A percentile compares a stretch with the other conserved stretches of the same genome.
These are phyloP conservation scores for Pontederia paniculata DNA, from an alignment of 176 grass and related monocot genomes.

Conservation along the genomic window DNA sequence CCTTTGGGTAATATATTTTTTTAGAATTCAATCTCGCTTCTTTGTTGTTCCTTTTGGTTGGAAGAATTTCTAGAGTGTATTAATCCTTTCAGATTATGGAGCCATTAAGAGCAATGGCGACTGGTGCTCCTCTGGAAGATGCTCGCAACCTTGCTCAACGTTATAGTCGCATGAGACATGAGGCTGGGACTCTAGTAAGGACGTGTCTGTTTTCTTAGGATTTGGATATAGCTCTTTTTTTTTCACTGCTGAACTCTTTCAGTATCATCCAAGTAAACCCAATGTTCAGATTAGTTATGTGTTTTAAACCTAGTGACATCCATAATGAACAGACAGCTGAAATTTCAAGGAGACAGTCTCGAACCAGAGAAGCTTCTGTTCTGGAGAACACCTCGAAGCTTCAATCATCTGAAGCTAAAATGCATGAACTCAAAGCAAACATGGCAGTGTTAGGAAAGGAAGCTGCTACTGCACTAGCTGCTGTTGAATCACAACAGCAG, in stretches of 20 bases:
- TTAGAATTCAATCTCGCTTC: too few relatives aligned
- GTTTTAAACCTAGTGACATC: background rate
- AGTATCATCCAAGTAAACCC: too few relatives aligned
- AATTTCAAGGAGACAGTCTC: slow-evolving; percentile 76
- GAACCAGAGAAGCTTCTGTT: slow-evolving; percentile 75
- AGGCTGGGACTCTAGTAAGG: slow-evolving; percentile 73
- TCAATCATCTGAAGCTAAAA: slow-evolving; percentile 71
- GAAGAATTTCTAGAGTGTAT: background rate
- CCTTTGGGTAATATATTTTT: too few relatives aligned
- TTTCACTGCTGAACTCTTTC: background rate
- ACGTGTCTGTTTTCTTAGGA: background rate
- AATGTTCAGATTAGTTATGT: too few relatives aligned
- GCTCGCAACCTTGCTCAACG: slow-evolving; percentile 80
- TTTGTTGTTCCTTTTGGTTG: slow-evolving; percentile 20
- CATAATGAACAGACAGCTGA: slow-evolving; percentile 59
- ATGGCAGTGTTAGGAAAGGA: slow-evolving; percentile 97
- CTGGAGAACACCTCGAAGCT: slow-evolving; percentile 78
- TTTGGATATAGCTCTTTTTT: background rate
- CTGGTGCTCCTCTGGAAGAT: slow-evolving; percentile 72
- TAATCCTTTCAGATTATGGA: slow-evolving; percentile 57
- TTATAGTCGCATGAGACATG: slow-evolving; percentile 98
- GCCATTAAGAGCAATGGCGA: slow-evolving; percentile 71
- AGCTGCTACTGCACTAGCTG: slow-evolving; percentile 67
- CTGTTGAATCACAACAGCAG: slow-evolving; percentile 85
- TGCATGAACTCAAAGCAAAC: slow-evolving; percentile 84